Evolutionary conservation across 1,139 yeast genomes (phyloP), one percentile per base, ranked within the genome.

Genomic region (Nakaseomyces glabratus): DNA sequence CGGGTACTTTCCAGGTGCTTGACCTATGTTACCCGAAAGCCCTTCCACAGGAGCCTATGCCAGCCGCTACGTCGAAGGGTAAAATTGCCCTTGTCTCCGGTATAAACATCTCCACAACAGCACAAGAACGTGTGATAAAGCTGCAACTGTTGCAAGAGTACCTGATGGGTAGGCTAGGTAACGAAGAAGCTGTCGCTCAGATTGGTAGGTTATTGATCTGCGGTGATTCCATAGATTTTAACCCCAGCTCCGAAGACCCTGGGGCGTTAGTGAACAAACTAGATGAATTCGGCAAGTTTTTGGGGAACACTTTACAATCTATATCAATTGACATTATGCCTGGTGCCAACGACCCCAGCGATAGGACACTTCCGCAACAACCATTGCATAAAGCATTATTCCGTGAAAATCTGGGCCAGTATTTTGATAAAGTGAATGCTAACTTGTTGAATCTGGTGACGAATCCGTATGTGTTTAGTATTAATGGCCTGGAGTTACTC

Each of bases 321-420:
- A 58, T 85, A 13, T 80, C 93, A 0, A 74, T 88, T 4, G 71
- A 79, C 23, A 54, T 93, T 3, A 69, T 90, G 76, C 95, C 98
- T 0, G 98, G 98, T 4, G 68, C 63, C 4, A 60, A 66, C 6
- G 99, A 90, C 55, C 95, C 96, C 0, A 76, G 86, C 6, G 94
- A 82, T 45, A 63, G 71, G 12, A 73, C 93, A 37, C 59, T 85
- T 42, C 99, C 99, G 0, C 97, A 90, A 57, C 95, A 82, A 54
- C 82, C 94, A 3, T 57, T 90, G 11, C 95, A 90, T 53, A 67
- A 66, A 38, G 79, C 94, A 1, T 64, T 90, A 39, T 76, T 90
- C 50, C 64, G 65, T 5, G 55, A 60, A 13, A 65, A 75, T 19
- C 31, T 54, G 7, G 61, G 67, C 25, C 57, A 60, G 11, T 69